phyloP scores from a whole-genome alignment of 176 grass and related monocot species.

The Urochloa ruziziensis region DNA sequence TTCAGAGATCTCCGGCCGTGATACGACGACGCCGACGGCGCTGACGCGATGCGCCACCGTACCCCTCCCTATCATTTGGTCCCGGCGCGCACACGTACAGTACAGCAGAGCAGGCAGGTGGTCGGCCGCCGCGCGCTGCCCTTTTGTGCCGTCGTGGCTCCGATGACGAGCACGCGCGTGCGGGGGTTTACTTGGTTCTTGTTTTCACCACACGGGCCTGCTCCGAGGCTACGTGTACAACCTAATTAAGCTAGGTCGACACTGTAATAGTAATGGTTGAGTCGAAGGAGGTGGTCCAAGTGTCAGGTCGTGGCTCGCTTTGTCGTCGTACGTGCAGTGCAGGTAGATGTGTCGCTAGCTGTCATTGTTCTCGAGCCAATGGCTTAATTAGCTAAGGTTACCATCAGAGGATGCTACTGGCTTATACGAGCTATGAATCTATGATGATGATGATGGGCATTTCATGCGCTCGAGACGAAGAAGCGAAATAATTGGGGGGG shows the following conservation, averaged over 20 bases:
- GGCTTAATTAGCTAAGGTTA: neutral
- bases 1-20: conserved; percentile 11
- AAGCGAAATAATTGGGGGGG: neutral
- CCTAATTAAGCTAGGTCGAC: too few relatives aligned
- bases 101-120: too few relatives aligned
- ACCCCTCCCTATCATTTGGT: neutral
- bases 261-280: neutral
- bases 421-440: too few relatives aligned
- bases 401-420: neutral
- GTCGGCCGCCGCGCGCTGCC: neutral
- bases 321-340: too few relatives aligned
- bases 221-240: neutral
- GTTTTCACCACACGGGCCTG: conserved; percentile 3
- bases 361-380: neutral
- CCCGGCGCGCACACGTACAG: neutral
- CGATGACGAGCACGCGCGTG: too few relatives aligned
- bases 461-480: neutral
- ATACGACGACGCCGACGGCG: neutral
- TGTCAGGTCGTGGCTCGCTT: neutral
- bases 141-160: too few relatives aligned
- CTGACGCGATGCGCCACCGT: neutral
- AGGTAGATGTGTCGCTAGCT: neutral
- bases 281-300: too few relatives aligned
- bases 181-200: neutral
- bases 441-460: neutral